phyloP scores from a whole-genome alignment of 305 asterid species.

The Fraxinus greggii region DNA sequence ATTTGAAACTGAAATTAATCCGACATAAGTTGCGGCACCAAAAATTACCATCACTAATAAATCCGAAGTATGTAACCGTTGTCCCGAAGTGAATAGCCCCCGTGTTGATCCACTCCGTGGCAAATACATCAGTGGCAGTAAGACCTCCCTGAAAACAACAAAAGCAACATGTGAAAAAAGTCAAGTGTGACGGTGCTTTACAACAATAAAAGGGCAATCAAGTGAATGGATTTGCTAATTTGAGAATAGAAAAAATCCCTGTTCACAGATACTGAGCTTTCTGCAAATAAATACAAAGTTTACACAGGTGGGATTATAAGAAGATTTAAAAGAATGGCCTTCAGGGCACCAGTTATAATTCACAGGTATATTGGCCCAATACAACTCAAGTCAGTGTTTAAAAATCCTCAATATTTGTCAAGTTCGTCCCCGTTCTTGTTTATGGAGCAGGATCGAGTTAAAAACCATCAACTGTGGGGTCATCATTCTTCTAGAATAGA shows the following conservation, averaged over 20 bases:
- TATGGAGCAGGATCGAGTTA: neutral
- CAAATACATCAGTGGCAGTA: conserved; percentile 96
- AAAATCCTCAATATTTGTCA: neutral
- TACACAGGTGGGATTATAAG: conserved; percentile 1
- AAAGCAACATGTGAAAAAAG: conserved; percentile 4
- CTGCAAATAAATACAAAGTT: neutral
- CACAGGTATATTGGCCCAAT: neutral
- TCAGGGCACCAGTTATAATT: neutral
- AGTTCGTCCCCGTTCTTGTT: neutral
- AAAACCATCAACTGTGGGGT: neutral
- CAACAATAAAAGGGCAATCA: neutral
- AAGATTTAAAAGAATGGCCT: conserved; percentile 2
- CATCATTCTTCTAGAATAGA: neutral
- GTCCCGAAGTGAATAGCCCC: conserved; percentile 95
- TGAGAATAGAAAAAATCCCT: neutral
- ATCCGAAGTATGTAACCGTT: conserved; percentile 92
- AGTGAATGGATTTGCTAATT: neutral
- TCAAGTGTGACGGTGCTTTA: neutral
- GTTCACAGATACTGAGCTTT: neutral
- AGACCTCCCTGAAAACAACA: conserved; percentile 79
- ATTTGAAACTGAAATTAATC: conserved; percentile 1
- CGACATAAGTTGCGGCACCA: conserved; percentile 20
- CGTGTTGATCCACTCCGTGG: conserved; percentile 91
- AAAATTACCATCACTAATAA: conserved; percentile 84
- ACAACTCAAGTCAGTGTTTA: neutral